phyloP scores from a whole-genome alignment of 257 asterid genomes.

The Paraleonurus japonicus region DNA sequence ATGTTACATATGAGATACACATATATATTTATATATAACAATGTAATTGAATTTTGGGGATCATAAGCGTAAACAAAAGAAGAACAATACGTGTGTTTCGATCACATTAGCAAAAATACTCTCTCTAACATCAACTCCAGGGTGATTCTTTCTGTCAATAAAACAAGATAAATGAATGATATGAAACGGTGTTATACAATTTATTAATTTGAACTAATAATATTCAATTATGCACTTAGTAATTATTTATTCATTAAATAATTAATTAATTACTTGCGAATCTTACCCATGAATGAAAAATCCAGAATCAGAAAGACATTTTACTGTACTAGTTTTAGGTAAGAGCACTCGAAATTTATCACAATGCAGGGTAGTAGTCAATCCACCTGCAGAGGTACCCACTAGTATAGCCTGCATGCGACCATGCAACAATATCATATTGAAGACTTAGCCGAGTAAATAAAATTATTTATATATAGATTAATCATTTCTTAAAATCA shows the following conservation, averaged over 20 bases:
- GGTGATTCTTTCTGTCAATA: neutral
- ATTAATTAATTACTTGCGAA: too few relatives aligned
- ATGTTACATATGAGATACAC: neutral
- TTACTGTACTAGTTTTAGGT: slow-evolving; percentile 18
- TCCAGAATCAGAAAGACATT: slow-evolving; percentile 47
- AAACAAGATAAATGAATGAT: neutral
- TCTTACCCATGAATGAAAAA: slow-evolving; percentile 40
- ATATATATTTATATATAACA: neutral
- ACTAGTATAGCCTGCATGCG: slow-evolving; percentile 31
- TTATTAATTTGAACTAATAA: neutral
- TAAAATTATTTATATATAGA: neutral
- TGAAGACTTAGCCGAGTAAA: neutral
- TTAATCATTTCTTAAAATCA: neutral
- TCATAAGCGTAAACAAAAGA: neutral
- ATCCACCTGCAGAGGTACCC: slow-evolving; percentile 51
- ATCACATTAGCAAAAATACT: neutral
- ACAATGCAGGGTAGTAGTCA: slow-evolving; percentile 38
- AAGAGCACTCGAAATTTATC: slow-evolving; percentile 34
- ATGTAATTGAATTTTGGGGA: neutral
- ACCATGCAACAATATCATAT: neutral
- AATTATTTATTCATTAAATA: neutral
- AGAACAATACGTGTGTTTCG: neutral
- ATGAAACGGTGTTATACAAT: neutral
- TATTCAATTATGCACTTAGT: neutral
- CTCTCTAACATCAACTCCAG: neutral